Conservation (phyloP, 2,329 filamentous ascomycete genomes). For the Talaromyces atroroseus region DNA sequence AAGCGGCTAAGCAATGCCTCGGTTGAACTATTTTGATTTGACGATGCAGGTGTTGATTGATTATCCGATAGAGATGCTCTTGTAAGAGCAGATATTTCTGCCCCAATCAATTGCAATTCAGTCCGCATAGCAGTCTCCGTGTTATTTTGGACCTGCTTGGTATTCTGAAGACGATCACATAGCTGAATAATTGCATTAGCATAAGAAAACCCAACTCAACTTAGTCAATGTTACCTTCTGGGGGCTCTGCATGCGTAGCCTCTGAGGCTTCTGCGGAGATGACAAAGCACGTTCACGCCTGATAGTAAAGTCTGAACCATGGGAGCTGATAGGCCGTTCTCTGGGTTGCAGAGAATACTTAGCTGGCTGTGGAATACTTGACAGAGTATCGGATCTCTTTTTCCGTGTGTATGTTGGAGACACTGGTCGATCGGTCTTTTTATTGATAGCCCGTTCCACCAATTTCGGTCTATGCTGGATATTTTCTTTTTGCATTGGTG, state of each 20-base stretch:
- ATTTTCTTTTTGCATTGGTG: conserved; percentile 37
- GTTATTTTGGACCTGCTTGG: conserved; percentile 67
- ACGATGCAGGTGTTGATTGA: background rate
- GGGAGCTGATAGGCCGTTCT: conserved; percentile 28
- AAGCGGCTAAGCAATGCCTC: conserved; percentile 47
- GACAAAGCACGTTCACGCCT: conserved; percentile 47
- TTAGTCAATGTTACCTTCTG: conserved; percentile 44
- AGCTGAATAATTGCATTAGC: conserved; percentile 31
- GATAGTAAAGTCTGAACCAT: conserved; percentile 24
- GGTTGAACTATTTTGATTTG: conserved; percentile 24
- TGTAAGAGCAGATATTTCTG: conserved; percentile 61
- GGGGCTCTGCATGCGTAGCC: conserved; percentile 60
- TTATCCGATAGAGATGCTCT: conserved; percentile 23
- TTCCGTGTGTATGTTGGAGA: conserved; percentile 36
- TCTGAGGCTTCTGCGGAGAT: conserved; percentile 66
- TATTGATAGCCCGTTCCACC: conserved; percentile 29
- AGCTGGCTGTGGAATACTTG: conserved; percentile 46
- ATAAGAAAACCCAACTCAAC: background rate
- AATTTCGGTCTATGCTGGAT: conserved; percentile 29
- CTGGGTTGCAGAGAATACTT: conserved; percentile 25
- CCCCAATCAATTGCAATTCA: conserved; percentile 73
- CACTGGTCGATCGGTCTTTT: conserved; percentile 27
- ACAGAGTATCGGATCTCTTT: conserved; percentile 40
- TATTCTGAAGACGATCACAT: conserved; percentile 76
- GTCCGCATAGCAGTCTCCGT: conserved; percentile 65